Evolutionary conservation across 2,329 filamentous ascomycete species (phyloP).

Genomic region (Cryphonectria nitschkei): DNA sequence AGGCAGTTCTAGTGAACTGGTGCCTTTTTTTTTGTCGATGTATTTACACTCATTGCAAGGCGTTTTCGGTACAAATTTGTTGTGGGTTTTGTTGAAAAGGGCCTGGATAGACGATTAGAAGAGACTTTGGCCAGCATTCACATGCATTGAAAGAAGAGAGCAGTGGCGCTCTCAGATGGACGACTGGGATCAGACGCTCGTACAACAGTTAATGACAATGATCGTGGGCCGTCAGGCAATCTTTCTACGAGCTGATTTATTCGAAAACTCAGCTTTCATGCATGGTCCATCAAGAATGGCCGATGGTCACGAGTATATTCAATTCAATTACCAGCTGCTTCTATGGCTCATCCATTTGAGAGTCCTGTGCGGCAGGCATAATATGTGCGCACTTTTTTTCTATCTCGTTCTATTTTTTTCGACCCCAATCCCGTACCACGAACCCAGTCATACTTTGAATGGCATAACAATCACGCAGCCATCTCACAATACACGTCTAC

Average conservation of each 20-base stretch:
- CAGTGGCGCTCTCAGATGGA: neutral
- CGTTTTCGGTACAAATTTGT: neutral
- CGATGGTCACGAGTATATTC: neutral
- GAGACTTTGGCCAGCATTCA: neutral
- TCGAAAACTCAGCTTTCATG: neutral
- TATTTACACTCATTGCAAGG: slow-evolving; percentile 2
- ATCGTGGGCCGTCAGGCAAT: neutral
- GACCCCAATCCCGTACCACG: neutral
- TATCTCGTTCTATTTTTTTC: neutral
- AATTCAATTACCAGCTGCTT: neutral
- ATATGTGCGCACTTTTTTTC: neutral
- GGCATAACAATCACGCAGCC: neutral
- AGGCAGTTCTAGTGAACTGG: slow-evolving; percentile 21
- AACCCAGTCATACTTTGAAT: neutral
- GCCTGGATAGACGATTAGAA: neutral
- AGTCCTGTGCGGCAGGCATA: neutral
- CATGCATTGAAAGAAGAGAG: neutral
- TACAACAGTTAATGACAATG: neutral
- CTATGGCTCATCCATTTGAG: neutral
- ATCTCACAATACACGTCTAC: neutral
- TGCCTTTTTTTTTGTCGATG: neutral
- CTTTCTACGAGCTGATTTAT: neutral
- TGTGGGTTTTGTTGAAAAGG: neutral
- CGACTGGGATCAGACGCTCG: neutral
- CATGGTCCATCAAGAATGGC: neutral